phyloP scores from a whole-genome alignment of 345 rosid species.

The Gossypium ekmanianum region DNA sequence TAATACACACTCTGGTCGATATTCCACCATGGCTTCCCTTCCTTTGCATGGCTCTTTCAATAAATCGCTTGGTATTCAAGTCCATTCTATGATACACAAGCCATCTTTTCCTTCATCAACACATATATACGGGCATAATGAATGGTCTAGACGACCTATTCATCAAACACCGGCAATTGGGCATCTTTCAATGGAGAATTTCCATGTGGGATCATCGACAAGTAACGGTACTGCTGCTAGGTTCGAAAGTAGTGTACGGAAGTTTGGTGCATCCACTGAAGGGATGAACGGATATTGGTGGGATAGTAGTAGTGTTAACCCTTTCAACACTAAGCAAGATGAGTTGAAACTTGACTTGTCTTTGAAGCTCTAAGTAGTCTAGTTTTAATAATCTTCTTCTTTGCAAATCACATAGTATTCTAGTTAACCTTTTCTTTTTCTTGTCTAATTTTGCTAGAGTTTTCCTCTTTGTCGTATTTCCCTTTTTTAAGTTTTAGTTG shows the following conservation, averaged over 20 bases:
- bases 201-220: constrained; percentile 26
- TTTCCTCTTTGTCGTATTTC: neutral
- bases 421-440: neutral
- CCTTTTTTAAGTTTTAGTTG: constrained; percentile 4
- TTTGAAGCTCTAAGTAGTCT: constrained; percentile 63
- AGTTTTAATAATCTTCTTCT: neutral
- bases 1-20: constrained; percentile 21
- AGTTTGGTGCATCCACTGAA: constrained; percentile 29
- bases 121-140: constrained; percentile 33
- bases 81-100: constrained; percentile 68
- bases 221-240: constrained; percentile 27
- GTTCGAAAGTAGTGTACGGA: constrained; percentile 28
- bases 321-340: constrained; percentile 54
- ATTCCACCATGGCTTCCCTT: constrained; percentile 66
- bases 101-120: constrained; percentile 27
- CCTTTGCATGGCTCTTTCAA: constrained; percentile 65
- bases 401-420: neutral
- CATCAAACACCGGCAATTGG: constrained; percentile 48
- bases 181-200: constrained; percentile 29
- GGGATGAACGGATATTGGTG: constrained; percentile 40
- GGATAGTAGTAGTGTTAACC: constrained; percentile 31
- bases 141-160: constrained; percentile 39
- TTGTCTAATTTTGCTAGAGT: neutral
- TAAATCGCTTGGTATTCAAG: constrained; percentile 64
- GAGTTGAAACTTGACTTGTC: constrained; percentile 83